These are phyloP conservation scores for Talaromyces wortmannii DNA, from an alignment of 495 filamentous ascomycete species.

Conservation along the genomic window DNA sequence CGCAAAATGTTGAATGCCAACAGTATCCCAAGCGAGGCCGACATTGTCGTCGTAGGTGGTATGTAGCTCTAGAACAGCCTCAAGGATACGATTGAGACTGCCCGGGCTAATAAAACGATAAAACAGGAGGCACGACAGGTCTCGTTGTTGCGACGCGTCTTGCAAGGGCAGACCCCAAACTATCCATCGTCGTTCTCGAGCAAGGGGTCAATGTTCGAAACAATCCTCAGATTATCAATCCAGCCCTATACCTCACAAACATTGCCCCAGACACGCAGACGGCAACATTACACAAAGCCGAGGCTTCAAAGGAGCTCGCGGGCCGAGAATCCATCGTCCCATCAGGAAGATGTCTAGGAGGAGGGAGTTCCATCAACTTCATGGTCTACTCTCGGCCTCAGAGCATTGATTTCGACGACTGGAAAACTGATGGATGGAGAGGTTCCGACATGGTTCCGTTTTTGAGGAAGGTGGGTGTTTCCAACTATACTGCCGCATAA, in stretches of 20 bases:
- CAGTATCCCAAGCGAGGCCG: background rate
- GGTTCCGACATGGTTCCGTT: constrained; percentile 43
- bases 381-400: constrained; percentile 46
- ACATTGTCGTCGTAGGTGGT: constrained; percentile 6
- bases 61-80: background rate
- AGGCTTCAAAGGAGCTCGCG: constrained; percentile 27
- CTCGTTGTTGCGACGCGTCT: constrained; percentile 5
- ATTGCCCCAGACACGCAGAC: constrained; percentile 2
- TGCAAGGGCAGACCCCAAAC: constrained; percentile 5
- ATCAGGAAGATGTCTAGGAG: constrained; percentile 48
- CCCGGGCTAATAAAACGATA: background rate
- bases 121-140: constrained; percentile 5
- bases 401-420: constrained; percentile 41
- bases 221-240: constrained; percentile 4
- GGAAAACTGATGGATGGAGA: constrained; percentile 45
- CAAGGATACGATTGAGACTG: background rate
- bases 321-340: constrained; percentile 41
- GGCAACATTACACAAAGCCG: constrained; percentile 10
- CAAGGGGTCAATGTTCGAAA: constrained; percentile 3
- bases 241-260: constrained; percentile 4
- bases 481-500: background rate
- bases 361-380: constrained; percentile 54
- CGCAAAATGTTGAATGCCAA: background rate
- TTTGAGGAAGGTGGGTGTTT: constrained; percentile 38
- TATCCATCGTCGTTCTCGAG: constrained; percentile 6